A percentile compares a stretch with the other conserved stretches of the same genome.
Conservation (phyloP, 2,329 filamentous ascomycete species). For the Aurifilum marmelostoma region DNA sequence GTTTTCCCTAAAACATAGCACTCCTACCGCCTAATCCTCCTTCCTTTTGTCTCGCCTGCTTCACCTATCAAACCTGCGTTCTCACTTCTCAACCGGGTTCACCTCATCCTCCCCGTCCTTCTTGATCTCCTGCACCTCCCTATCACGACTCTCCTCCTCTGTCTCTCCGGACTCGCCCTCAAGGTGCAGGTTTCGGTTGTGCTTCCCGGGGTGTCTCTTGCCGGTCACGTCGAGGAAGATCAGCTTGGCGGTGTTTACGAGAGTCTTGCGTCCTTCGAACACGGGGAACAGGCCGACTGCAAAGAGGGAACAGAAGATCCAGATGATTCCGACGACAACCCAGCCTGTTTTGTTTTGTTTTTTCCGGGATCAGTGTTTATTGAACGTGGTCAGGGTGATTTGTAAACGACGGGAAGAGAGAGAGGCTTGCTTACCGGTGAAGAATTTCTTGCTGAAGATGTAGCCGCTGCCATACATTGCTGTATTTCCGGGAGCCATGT, state of each 20-base stretch:
- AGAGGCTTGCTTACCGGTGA: constrained; percentile 49
- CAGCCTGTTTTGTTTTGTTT: constrained; percentile 64
- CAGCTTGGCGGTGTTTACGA: constrained; percentile 61
- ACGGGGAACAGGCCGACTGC: constrained; percentile 82
- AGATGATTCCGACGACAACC: constrained; percentile 76
- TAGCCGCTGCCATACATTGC: constrained; percentile 82
- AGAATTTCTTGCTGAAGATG: constrained; percentile 80
- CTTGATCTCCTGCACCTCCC: not conserved
- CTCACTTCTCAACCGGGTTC: not conserved
- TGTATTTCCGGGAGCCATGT: not conserved
- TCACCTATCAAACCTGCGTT: not conserved
- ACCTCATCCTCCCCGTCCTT: not conserved
- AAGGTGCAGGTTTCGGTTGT: constrained; percentile 29
- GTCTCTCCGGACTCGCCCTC: constrained; percentile 20
- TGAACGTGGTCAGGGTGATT: too few species aligned
- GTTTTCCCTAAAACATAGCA: too few species aligned
- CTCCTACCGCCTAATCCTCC: too few species aligned
- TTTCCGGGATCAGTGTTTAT: too few species aligned
- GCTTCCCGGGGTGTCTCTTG: constrained; percentile 37
- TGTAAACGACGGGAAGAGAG: not conserved
- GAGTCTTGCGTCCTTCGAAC: constrained; percentile 75
- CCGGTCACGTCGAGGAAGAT: constrained; percentile 65
- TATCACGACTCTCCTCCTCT: not conserved
- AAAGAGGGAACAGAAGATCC: constrained; percentile 74
- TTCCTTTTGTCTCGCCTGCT: not conserved